phyloP scores from a whole-genome alignment of 2,329 filamentous ascomycete species.

The Cordyceps cateniannulata region DNA sequence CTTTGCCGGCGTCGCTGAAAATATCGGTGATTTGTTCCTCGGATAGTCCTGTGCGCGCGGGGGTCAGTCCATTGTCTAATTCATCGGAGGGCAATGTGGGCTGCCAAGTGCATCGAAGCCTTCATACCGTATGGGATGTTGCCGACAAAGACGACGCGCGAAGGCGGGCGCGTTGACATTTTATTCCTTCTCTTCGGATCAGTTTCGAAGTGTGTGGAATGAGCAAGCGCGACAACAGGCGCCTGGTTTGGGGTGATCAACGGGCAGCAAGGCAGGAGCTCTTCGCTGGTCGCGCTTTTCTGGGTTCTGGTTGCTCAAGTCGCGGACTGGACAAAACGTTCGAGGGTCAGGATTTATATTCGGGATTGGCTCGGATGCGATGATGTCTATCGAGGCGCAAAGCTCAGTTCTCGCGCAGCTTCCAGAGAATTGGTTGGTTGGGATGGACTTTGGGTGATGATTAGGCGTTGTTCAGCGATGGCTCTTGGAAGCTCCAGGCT shows the following conservation, averaged over 20 bases:
- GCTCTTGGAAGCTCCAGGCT: neutral
- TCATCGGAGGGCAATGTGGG: too few species aligned
- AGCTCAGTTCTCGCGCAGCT: neutral
- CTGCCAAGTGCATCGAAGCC: too few species aligned
- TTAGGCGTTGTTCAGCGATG: neutral
- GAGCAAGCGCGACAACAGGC: neutral
- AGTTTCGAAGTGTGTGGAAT: neutral
- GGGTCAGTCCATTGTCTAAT: neutral
- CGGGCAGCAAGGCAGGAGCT: neutral
- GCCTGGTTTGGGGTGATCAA: neutral
- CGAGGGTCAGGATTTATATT: neutral
- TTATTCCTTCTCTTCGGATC: slow-evolving; percentile 22
- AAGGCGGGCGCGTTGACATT: slow-evolving; percentile 69
- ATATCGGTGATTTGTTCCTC: slow-evolving; percentile 96
- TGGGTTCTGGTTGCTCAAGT: neutral
- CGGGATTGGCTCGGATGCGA: neutral
- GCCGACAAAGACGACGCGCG: slow-evolving; percentile 76
- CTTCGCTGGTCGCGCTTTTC: neutral
- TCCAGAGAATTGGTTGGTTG: neutral
- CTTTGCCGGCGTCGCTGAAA: slow-evolving; percentile 82
- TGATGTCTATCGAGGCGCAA: neutral
- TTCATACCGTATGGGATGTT: slow-evolving; percentile 73
- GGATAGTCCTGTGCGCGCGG: slow-evolving; percentile 63
- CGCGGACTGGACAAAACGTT: neutral
- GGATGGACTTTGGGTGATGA: neutral